Base-by-base conservation (phyloP, 257 asterid genomes). In the Asclepias syriaca region DNA sequence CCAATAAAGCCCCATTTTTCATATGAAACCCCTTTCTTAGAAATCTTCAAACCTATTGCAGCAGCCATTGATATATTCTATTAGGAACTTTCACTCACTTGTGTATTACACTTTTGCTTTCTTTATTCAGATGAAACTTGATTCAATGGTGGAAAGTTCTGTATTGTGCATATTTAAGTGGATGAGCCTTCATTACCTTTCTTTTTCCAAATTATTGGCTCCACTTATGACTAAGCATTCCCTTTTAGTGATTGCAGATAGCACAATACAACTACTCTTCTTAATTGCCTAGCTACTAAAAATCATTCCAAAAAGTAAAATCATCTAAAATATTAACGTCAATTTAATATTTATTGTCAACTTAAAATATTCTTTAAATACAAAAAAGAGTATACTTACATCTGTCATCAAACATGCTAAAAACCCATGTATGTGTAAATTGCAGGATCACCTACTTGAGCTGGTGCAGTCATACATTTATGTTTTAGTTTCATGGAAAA, bases 191-290 rank as follows among this genome's bases (percentile, higher is more conserved):
- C 24, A 65, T 65, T 43, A 14, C 40, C 34, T 8, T 3, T 46
- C 6, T 11, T 27, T 72, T 18, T 49, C 48, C 19, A 45, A 21
- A 61, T 18, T 9, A 24, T 50, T 72, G 70, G 53, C 45, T 63
- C 64, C 63, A 27, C 6, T 61, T 60, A 10, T 69, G 45, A 22
- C 24, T 19, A 54, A 27, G 29, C 21, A 39, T 68, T 60, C 34
- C 37, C 22, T 64, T 45, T 48, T 8, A 49, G 56, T 48, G 77
- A 71, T 69, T 22, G 24, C 2, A 72, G 74, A 72, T 48, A 46
- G 81, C 73, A 66, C 69, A 77, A 46, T 5, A 46, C 55, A 74
- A 55, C 82, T n/a, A 69, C 73, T 19, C 39, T 4, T 37, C 37
- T 78, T 78, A 74, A 78, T 73, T 21, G 24, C 56, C 46, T 50